phyloP scores from a whole-genome alignment of 2,329 filamentous ascomycete species.

The Pseudogymnoascus destructans region DNA sequence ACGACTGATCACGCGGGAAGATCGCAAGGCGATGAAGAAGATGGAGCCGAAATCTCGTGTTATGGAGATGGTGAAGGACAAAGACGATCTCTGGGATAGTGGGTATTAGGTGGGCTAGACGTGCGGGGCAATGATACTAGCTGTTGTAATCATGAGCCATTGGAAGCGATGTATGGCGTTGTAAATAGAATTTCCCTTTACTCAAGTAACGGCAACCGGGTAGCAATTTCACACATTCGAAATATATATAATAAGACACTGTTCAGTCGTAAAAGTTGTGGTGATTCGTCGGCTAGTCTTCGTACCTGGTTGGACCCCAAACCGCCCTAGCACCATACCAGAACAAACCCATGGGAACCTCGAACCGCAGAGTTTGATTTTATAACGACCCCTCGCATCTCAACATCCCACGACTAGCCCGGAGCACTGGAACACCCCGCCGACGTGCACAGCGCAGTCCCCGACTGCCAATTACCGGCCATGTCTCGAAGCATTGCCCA shows the following conservation, averaged over 20 bases:
- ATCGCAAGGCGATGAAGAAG: conserved; percentile 55
- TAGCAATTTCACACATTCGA: background rate
- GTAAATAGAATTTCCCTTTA: conserved; percentile 3
- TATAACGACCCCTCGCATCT: conserved; percentile 4
- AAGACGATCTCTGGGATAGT: conserved; percentile 48
- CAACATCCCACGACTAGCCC: conserved; percentile 5
- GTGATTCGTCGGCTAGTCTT: background rate
- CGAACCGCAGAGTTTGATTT: conserved; percentile 7
- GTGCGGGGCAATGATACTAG: background rate
- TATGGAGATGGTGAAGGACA: conserved; percentile 45
- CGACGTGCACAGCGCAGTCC: background rate
- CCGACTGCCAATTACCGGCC: conserved; percentile 7
- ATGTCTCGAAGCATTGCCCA: conserved; percentile 10
- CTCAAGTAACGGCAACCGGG: background rate
- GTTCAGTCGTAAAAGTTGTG: background rate
- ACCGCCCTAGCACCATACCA: background rate
- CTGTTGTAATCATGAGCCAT: conserved; percentile 4
- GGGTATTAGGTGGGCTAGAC: conserved; percentile 18
- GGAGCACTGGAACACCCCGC: conserved; percentile 1
- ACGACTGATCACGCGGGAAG: conserved; percentile 56
- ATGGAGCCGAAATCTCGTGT: conserved; percentile 51
- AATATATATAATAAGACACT: background rate
- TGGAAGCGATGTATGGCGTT: background rate
- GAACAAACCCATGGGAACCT: background rate
- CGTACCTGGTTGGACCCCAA: background rate